phyloP scores from a whole-genome alignment of 2,329 filamentous ascomycete genomes.

The Neofusicoccum sp. region DNA sequence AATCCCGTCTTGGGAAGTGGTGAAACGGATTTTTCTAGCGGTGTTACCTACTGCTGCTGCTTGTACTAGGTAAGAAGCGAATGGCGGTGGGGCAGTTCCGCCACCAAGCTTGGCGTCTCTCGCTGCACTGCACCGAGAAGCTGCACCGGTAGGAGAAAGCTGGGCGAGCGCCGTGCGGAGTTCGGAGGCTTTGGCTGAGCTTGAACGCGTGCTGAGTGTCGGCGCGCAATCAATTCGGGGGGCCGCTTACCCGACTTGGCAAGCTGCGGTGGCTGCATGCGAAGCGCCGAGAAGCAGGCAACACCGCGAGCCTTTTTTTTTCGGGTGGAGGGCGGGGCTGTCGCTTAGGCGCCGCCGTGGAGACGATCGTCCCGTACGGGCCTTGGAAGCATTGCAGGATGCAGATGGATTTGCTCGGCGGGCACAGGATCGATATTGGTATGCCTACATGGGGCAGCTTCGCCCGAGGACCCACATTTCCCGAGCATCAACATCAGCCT shows the following conservation, averaged over 20 bases:
- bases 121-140: not conserved
- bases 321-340: not conserved
- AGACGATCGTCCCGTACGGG: not conserved
- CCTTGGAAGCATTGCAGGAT: no score
- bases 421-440: no score
- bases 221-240: not conserved
- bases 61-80: no score
- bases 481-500: not conserved
- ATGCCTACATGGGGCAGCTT: no score
- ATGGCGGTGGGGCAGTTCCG: not conserved
- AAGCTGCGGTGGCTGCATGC: not conserved
- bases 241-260: slow-evolving; percentile 11
- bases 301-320: not conserved
- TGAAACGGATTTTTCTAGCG: not conserved
- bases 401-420: no score
- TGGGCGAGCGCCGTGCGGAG: not conserved
- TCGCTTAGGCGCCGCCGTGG: not conserved
- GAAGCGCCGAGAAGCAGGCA: not conserved
- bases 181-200: not conserved
- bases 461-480: no score
- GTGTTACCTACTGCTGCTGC: no score
- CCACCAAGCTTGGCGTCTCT: not conserved
- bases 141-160: no score
- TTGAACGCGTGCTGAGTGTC: not conserved
- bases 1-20: not conserved